A percentile compares a stretch with the other conserved stretches of the same genome.
Conservation (phyloP, 164 flowering plant genomes). For the Liquidambar formosana region DNA sequence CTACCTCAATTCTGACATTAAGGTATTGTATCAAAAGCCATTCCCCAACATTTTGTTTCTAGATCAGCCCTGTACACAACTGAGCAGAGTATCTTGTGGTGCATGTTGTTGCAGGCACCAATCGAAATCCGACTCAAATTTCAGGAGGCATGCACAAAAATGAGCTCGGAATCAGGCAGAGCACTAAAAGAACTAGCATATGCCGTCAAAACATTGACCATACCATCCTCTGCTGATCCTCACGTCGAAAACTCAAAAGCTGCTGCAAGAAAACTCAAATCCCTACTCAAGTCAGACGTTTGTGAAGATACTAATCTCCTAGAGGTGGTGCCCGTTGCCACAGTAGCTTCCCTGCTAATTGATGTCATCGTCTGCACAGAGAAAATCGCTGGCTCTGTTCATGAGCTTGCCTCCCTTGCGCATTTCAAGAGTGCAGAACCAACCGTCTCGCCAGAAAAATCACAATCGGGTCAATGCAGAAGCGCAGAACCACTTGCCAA, state of each 20-base stretch:
- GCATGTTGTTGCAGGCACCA: conserved; percentile 33
- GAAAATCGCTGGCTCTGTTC: conserved; percentile 44
- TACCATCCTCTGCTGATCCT: conserved; percentile 17
- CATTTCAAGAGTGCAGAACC: conserved; percentile 33
- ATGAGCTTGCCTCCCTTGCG: conserved; percentile 51
- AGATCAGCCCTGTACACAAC: not conserved
- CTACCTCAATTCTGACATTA: conserved; percentile 26
- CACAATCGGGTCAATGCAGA: not conserved
- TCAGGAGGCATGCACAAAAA: conserved; percentile 39
- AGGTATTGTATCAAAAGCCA: conserved; percentile 9
- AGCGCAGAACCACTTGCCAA: conserved; percentile 2
- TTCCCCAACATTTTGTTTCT: not conserved
- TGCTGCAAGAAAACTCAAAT: conserved; percentile 40
- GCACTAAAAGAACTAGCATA: conserved; percentile 48
- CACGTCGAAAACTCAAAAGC: conserved; percentile 35
- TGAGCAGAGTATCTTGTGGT: not conserved
- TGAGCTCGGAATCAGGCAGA: conserved; percentile 50
- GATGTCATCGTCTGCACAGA: conserved; percentile 50
- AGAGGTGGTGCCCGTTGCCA: conserved; percentile 35
- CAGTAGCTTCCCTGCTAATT: conserved; percentile 52
- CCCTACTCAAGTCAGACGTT: conserved; percentile 30
- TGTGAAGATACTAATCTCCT: conserved; percentile 36
- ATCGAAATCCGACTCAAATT: conserved; percentile 36
- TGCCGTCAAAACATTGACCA: conserved; percentile 41
- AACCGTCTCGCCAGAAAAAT: conserved; percentile 5